A percentile compares a stretch with the other conserved stretches of the same genome.
These are phyloP conservation scores for Agrocybe pediades DNA, from an alignment of 768 basidiomycete genomes.

Conservation along the genomic window DNA sequence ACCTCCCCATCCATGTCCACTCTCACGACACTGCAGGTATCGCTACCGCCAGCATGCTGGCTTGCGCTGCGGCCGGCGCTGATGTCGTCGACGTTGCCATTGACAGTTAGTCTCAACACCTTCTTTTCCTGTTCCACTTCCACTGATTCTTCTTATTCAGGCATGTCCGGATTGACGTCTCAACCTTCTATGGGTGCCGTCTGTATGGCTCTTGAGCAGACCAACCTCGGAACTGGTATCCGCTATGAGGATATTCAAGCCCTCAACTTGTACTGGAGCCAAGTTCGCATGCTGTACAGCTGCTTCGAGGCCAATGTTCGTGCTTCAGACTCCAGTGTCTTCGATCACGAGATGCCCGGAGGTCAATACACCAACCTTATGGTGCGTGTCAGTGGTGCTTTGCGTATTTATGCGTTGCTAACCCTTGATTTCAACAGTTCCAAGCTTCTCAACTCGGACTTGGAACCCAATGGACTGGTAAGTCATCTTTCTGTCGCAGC, in stretches of 20 bases:
- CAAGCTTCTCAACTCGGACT: slow-evolving; percentile 97
- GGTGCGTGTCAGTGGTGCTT: slow-evolving; percentile 47
- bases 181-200: slow-evolving; percentile 99
- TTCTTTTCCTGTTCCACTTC: slow-evolving; percentile 1
- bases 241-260: slow-evolving; percentile 96
- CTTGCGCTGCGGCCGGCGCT: slow-evolving; percentile 94
- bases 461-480: slow-evolving; percentile 93
- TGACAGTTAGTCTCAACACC: slow-evolving; percentile 68
- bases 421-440: slow-evolving; percentile 60
- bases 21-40: slow-evolving; percentile 99
- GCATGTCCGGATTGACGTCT: slow-evolving; percentile 98
- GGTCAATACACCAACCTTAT: slow-evolving; percentile 94
- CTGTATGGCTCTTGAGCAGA: slow-evolving; percentile 93
- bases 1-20: slow-evolving; percentile 98
- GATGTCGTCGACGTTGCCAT: slow-evolving; percentile 98
- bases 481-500: slow-evolving; percentile 13
- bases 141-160: slow-evolving; percentile 37
- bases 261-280: slow-evolving; percentile 97
- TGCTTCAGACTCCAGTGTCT: slow-evolving; percentile 96
- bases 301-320: slow-evolving; percentile 99
- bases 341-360: slow-evolving; percentile 99
- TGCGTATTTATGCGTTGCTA: slow-evolving; percentile 16
- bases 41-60: slow-evolving; percentile 96
- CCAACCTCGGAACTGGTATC: slow-evolving; percentile 91
- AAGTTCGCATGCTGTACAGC: slow-evolving; percentile 91